A percentile compares a stretch with the other conserved stretches of the same genome.
Evolutionary conservation across 2,329 filamentous ascomycete species (phyloP).

Genomic region (Colletotrichum lentis): DNA sequence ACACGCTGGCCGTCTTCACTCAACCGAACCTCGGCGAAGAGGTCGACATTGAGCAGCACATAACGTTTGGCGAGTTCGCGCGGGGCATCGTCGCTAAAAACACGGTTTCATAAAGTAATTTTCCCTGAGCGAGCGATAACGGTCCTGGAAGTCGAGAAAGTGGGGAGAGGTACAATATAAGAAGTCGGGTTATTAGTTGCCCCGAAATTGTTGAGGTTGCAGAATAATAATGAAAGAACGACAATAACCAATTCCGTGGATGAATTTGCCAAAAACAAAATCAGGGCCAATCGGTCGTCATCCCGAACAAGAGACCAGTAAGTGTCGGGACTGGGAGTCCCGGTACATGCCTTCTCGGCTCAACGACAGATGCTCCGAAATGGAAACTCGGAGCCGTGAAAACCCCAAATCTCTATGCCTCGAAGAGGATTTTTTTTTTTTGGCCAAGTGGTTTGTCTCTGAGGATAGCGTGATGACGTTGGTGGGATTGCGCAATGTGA

Average conservation of each 20-base stretch:
- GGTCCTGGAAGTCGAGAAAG: not conserved
- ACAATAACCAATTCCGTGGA: not conserved
- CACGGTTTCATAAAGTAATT: slow-evolving; percentile 53
- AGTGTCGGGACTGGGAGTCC: slow-evolving; percentile 3
- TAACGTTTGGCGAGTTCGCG: slow-evolving; percentile 81
- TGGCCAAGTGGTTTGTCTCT: not conserved
- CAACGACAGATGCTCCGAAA: slow-evolving; percentile 1
- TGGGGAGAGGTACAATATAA: not conserved
- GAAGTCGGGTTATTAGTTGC: not conserved
- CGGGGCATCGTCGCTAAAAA: slow-evolving; percentile 67
- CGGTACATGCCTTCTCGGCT: not conserved
- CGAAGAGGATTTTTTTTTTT: not conserved
- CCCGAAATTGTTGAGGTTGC: not conserved
- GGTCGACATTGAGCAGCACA: slow-evolving; percentile 72
- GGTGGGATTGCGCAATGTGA: slow-evolving; percentile 18
- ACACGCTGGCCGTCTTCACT: slow-evolving; percentile 95
- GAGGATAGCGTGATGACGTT: not conserved
- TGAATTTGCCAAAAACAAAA: slow-evolving; percentile 2
- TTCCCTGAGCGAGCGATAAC: not conserved
- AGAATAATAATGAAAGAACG: not conserved
- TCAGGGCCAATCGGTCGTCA: not conserved
- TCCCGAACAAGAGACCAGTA: not conserved
- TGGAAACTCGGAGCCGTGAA: not conserved
- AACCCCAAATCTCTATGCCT: slow-evolving; percentile 15
- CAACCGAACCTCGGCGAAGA: slow-evolving; percentile 89